Conservation (phyloP, 2,329 filamentous ascomycete genomes). For the Corniculantispora saksenae region DNA sequence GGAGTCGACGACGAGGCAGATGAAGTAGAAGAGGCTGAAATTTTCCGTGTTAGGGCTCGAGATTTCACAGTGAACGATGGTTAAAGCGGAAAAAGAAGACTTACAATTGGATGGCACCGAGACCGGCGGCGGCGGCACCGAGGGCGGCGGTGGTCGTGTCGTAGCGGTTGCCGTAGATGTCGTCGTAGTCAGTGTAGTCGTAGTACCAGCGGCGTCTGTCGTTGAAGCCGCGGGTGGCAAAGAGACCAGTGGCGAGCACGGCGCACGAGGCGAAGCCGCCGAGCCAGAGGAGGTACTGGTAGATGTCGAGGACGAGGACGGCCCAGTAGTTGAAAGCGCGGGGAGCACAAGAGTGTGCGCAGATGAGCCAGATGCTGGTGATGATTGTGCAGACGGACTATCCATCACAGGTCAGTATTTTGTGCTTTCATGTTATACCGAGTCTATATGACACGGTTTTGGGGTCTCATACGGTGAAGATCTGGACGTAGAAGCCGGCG, state of each 20-base stretch:
- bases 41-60: not conserved
- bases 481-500: conserved; percentile 34
- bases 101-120: conserved; percentile 48
- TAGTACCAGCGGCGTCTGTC: conserved; percentile 24
- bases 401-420: conserved; percentile 13
- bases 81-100: conserved; percentile 23
- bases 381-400: conserved; percentile 47
- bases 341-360: conserved; percentile 42
- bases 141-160: conserved; percentile 30
- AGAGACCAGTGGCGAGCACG: conserved; percentile 31
- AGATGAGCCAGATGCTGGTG: conserved; percentile 47
- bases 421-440: too few relatives aligned
- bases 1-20: conserved; percentile 43
- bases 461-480: conserved; percentile 42
- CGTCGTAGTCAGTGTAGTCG: conserved; percentile 18
- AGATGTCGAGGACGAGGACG: conserved; percentile 51
- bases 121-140: conserved; percentile 36
- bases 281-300: conserved; percentile 56
- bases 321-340: conserved; percentile 56
- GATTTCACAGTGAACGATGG: not conserved
- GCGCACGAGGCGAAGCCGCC: conserved; percentile 44
- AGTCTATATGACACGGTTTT: not conserved
- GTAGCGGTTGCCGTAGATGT: conserved; percentile 3
- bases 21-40: conserved; percentile 44
- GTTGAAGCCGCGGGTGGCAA: conserved; percentile 11